Conservation (phyloP, 106 monocot species). For the Allium fistulosum region DNA sequence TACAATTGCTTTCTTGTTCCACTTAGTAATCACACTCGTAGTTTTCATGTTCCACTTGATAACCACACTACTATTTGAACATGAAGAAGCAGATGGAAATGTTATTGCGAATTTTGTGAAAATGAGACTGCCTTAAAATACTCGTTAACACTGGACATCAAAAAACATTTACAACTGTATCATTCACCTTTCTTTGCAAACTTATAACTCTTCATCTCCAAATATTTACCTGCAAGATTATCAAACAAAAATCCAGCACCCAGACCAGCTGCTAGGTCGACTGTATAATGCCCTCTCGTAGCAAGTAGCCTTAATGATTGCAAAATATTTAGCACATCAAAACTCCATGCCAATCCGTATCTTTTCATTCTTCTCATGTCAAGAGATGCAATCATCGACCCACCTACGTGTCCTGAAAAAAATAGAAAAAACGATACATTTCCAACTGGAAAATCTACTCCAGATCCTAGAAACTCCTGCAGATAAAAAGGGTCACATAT, state of each 20-base stretch:
- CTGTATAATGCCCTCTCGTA: constrained; percentile 92
- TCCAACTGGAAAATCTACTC: constrained; percentile 87
- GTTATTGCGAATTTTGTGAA: too few relatives aligned
- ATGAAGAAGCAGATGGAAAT: too few relatives aligned
- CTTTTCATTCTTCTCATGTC: constrained; percentile 77
- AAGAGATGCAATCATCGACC: constrained; percentile 68
- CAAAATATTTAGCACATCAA: constrained; percentile 61
- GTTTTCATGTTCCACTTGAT: too few relatives aligned
- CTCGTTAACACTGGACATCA: too few relatives aligned
- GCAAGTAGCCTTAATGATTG: constrained; percentile 73
- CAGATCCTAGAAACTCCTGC: constrained; percentile 75
- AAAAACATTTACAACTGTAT: background rate
- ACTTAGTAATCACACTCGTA: too few relatives aligned
- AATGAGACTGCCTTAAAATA: too few relatives aligned
- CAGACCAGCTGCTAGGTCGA: constrained; percentile 73
- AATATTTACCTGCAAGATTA: constrained; percentile 49
- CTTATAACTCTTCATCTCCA: constrained; percentile 8
- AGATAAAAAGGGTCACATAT: background rate
- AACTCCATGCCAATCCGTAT: constrained; percentile 32
- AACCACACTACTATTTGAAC: too few relatives aligned
- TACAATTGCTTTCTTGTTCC: too few relatives aligned
- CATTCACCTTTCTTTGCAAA: background rate
- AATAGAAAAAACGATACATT: constrained; percentile 98
- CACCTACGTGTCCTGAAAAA: constrained; percentile 95
- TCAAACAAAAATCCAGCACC: constrained; percentile 82